Evolutionary conservation across 2,329 filamentous ascomycete species (phyloP).

Genomic region (Stemphylium vesicarium): DNA sequence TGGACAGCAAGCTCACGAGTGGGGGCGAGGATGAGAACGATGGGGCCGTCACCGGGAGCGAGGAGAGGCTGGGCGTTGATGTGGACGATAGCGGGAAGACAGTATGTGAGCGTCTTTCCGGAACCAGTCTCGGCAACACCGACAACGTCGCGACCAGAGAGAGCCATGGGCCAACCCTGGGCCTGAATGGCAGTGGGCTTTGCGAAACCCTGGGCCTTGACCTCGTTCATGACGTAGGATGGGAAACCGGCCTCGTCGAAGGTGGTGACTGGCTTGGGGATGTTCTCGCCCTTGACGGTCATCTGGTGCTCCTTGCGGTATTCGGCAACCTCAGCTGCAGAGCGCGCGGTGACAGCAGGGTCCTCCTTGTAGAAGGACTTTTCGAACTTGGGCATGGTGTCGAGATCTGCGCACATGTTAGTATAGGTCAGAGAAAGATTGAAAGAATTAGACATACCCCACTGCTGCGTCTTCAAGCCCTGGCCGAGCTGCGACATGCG

Average conservation of each 20-base stretch:
- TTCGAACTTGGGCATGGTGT: conserved; percentile 89
- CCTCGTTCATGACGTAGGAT: conserved; percentile 95
- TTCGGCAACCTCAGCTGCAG: conserved; percentile 79
- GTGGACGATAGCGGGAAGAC: conserved; percentile 96
- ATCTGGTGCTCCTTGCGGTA: conserved; percentile 89
- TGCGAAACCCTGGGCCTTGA: conserved; percentile 96
- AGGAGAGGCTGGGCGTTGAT: conserved; percentile 99
- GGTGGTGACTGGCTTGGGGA: conserved; percentile 93
- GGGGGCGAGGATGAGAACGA: conserved; percentile 92
- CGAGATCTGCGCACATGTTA: conserved; percentile 67
- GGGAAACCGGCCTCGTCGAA: conserved; percentile 99
- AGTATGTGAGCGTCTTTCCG: conserved; percentile 98
- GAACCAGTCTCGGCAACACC: conserved; percentile 99
- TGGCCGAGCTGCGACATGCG: conserved; percentile 92
- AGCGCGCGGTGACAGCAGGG: conserved; percentile 75
- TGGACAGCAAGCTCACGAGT: conserved; percentile 98
- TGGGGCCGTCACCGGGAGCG: conserved; percentile 92
- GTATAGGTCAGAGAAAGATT: conserved; percentile 6
- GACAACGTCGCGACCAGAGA: conserved; percentile 96
- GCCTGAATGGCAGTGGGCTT: conserved; percentile 96
- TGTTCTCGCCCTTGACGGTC: conserved; percentile 76
- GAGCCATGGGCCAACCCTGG: conserved; percentile 98
- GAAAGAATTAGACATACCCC: conserved; percentile 69
- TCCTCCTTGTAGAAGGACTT: conserved; percentile 99
- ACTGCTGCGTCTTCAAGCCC: conserved; percentile 84